These are phyloP conservation scores for Jamesozyma piceae DNA, from an alignment of 805 yeast genomes.

Conservation along the genomic window DNA sequence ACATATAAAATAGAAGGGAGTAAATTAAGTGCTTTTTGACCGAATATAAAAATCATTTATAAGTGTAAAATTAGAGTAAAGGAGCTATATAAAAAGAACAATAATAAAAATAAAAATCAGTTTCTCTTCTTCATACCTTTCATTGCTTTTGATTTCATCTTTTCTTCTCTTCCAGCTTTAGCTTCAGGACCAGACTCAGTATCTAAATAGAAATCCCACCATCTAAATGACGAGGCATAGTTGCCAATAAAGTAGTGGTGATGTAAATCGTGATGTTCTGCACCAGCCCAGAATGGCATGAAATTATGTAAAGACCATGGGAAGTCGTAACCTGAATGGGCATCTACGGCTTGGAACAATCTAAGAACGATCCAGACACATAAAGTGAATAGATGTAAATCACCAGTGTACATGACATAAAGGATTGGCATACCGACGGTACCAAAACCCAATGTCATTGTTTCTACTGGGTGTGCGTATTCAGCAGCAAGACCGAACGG, in stretches of 20 bases:
- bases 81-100: too few relatives aligned
- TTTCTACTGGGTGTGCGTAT: constrained; percentile 93
- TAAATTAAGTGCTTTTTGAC: too few relatives aligned
- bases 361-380: constrained; percentile 76
- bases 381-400: constrained; percentile 75
- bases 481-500: constrained; percentile 94
- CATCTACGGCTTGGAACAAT: constrained; percentile 86
- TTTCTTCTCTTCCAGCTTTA: constrained; percentile 54
- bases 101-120: too few relatives aligned
- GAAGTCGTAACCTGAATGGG: constrained; percentile 93
- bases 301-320: constrained; percentile 87
- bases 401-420: constrained; percentile 59
- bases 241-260: constrained; percentile 89
- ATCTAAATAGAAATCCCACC: constrained; percentile 78
- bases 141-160: constrained; percentile 31
- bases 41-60: too few relatives aligned
- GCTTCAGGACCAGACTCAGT: constrained; percentile 79
- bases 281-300: constrained; percentile 92
- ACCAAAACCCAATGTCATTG: constrained; percentile 77
- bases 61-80: too few relatives aligned
- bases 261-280: constrained; percentile 92
- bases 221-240: constrained; percentile 83
- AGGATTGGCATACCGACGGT: constrained; percentile 86
- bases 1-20: too few relatives aligned
- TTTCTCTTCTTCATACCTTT: not conserved